Evolutionary conservation across 2,329 filamentous ascomycete species (phyloP).

Genomic region (Pseudocercospora musae): DNA sequence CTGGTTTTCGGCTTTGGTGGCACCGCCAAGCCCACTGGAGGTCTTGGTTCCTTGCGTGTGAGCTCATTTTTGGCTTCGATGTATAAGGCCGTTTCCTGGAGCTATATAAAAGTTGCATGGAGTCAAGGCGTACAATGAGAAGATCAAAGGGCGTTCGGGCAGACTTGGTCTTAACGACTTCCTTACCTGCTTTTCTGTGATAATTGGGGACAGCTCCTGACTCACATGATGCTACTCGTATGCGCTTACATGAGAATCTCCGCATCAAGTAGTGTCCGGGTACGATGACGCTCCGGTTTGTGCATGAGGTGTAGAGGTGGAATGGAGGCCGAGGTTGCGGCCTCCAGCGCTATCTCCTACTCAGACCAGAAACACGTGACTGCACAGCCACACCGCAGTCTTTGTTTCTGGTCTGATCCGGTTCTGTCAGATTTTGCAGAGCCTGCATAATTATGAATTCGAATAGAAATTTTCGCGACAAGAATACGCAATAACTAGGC

Average conservation of each 20-base stretch:
- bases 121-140: too few relatives aligned
- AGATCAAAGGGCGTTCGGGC: background rate
- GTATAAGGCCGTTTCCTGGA: background rate
- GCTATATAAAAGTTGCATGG: background rate
- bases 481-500: too few relatives aligned
- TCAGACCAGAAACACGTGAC: too few relatives aligned
- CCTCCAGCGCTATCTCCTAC: too few relatives aligned
- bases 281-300: background rate
- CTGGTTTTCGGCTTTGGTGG: constrained; percentile 22
- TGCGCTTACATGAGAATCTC: background rate
- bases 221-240: background rate
- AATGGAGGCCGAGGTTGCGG: background rate
- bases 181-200: background rate
- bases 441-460: too few relatives aligned
- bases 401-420: too few relatives aligned
- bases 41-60: background rate
- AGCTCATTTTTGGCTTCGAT: background rate
- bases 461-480: too few relatives aligned
- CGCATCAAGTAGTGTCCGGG: background rate
- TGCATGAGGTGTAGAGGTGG: background rate
- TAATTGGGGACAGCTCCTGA: background rate
- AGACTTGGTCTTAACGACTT: background rate
- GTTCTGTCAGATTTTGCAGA: too few relatives aligned
- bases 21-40: constrained; percentile 10
- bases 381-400: too few relatives aligned